These are phyloP conservation scores for Ascochyta viciae-villosae DNA, from an alignment of 2,329 filamentous ascomycete species.

Conservation along the genomic window DNA sequence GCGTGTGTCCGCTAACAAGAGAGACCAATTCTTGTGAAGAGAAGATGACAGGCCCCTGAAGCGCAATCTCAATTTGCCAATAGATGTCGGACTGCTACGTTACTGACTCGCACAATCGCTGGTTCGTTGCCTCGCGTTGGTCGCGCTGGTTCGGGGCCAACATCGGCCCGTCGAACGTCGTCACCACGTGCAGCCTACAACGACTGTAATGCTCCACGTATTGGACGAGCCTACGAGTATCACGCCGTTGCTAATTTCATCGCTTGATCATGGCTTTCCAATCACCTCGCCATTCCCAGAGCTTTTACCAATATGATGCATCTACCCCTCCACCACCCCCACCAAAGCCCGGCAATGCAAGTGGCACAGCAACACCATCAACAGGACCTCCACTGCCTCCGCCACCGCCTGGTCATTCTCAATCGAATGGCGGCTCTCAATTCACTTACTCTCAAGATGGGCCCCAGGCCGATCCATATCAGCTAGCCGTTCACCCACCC, in stretches of 20 bases:
- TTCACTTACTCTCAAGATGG: slow-evolving; percentile 28
- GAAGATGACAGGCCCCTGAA: slow-evolving; percentile 8
- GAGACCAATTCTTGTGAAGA: slow-evolving; percentile 1
- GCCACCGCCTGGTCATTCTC: slow-evolving; percentile 48
- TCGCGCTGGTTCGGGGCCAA: background rate
- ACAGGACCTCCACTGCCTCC: slow-evolving; percentile 55
- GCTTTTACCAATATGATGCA: slow-evolving; percentile 51
- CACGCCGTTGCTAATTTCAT: background rate
- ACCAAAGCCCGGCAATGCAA: slow-evolving; percentile 53
- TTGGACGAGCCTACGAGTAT: slow-evolving; percentile 6
- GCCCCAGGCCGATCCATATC: slow-evolving; percentile 26
- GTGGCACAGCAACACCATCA: slow-evolving; percentile 51
- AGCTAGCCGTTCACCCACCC: slow-evolving; percentile 38
- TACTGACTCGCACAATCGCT: slow-evolving; percentile 11
- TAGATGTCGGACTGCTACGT: background rate
- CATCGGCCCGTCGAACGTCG: slow-evolving; percentile 6
- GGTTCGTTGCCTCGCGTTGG: background rate
- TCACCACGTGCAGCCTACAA: slow-evolving; percentile 9
- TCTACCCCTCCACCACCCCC: slow-evolving; percentile 58
- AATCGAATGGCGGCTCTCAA: slow-evolving; percentile 30
- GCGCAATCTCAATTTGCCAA: background rate
- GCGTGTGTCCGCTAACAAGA: background rate
- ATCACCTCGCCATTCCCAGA: slow-evolving; percentile 48
- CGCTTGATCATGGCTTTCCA: slow-evolving; percentile 44
- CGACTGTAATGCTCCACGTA: background rate